A percentile compares a stretch with the other conserved stretches of the same genome.
phyloP scores from a whole-genome alignment of 495 filamentous ascomycete species.

The Penicillium salamii region DNA sequence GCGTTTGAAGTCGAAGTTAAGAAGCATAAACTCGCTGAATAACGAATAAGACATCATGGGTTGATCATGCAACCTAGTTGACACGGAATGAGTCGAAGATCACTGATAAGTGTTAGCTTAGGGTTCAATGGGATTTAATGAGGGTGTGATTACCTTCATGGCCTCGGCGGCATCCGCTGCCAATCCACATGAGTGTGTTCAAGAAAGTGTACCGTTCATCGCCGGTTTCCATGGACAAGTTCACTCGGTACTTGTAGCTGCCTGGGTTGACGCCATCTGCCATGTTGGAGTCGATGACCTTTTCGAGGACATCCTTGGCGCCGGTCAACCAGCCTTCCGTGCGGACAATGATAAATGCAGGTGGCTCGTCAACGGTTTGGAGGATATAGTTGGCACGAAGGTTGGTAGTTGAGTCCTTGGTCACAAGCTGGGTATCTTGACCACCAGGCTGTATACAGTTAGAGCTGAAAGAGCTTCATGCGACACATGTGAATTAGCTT shows the following conservation, averaged over 20 bases:
- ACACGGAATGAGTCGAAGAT: slow-evolving; percentile 50
- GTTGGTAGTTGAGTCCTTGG: slow-evolving; percentile 52
- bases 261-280: slow-evolving; percentile 54
- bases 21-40: slow-evolving; percentile 36
- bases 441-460: slow-evolving; percentile 58
- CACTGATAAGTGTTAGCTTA: slow-evolving; percentile 28
- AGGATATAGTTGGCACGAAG: slow-evolving; percentile 54
- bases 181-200: slow-evolving; percentile 62
- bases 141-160: slow-evolving; percentile 45
- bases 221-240: slow-evolving; percentile 58
- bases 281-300: slow-evolving; percentile 49
- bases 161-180: slow-evolving; percentile 55
- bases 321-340: slow-evolving; percentile 57
- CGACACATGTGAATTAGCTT: no score
- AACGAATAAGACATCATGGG: slow-evolving; percentile 31
- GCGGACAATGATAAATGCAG: slow-evolving; percentile 58
- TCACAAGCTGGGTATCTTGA: slow-evolving; percentile 57
- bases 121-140: background rate
- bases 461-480: no score
- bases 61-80: slow-evolving; percentile 36
- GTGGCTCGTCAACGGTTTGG: slow-evolving; percentile 56
- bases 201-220: slow-evolving; percentile 61
- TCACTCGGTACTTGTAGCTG: slow-evolving; percentile 55
- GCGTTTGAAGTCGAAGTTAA: background rate
- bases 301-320: slow-evolving; percentile 55